A percentile compares a stretch with the other conserved stretches of the same genome.
Evolutionary conservation across 805 yeast species (phyloP).

Genomic region (Candida montana): DNA sequence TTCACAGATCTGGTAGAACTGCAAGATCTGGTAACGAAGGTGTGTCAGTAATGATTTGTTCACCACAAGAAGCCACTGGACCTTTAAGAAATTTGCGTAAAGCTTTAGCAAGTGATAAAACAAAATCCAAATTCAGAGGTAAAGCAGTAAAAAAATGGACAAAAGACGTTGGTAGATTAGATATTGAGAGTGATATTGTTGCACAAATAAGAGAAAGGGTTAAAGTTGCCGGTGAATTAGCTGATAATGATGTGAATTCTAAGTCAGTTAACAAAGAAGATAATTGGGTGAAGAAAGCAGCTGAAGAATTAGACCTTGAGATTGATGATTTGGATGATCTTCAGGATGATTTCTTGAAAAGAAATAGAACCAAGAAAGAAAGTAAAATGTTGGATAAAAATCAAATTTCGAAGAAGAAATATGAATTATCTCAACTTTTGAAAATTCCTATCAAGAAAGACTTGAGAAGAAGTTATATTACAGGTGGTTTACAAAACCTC

Average conservation of each 20-base stretch:
- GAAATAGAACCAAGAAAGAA: conserved; percentile 52
- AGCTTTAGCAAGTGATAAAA: conserved; percentile 37
- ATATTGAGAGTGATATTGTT: conserved; percentile 71
- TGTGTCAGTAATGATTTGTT: conserved; percentile 88
- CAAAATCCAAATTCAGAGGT: conserved; percentile 24
- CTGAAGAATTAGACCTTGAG: conserved; percentile 86
- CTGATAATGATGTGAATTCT: conserved; percentile 61
- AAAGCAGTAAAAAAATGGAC: conserved; percentile 39
- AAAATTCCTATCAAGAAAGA: conserved; percentile 53
- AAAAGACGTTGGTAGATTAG: conserved; percentile 60
- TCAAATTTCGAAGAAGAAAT: conserved; percentile 41
- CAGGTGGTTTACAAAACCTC: conserved; percentile 71
- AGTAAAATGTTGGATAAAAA: conserved; percentile 48
- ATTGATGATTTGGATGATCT: conserved; percentile 58
- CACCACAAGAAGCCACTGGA: conserved; percentile 90
- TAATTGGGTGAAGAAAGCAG: conserved; percentile 83
- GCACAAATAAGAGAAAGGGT: conserved; percentile 67
- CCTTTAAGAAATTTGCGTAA: conserved; percentile 73
- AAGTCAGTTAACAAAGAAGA: conserved; percentile 62
- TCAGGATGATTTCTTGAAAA: conserved; percentile 54
- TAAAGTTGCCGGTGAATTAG: conserved; percentile 62
- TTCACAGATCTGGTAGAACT: conserved; percentile 98
- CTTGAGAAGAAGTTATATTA: conserved; percentile 64
- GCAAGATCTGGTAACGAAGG: conserved; percentile 93
- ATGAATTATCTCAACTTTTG: conserved; percentile 49